Base-by-base conservation (phyloP, 2,329 filamentous ascomycete species). In the Sphaceloma murrayae region DNA sequence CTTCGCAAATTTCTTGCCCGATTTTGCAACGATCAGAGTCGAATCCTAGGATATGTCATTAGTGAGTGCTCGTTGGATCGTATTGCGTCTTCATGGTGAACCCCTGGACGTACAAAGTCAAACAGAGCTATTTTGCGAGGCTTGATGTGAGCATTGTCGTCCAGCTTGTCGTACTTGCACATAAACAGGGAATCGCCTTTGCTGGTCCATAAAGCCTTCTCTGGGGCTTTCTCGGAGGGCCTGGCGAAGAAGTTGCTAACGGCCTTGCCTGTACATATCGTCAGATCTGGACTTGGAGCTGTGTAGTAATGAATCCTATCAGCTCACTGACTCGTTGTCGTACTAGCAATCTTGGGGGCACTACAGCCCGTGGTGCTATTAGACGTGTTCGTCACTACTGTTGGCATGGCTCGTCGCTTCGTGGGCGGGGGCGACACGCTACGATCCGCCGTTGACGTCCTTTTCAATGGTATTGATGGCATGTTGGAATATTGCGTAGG, bases 161-260 rank as follows among this genome's bases (percentile, higher is more conserved):
- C 49, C 50, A 18, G 14, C 24, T 5, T 55, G 34, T 48, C 46
- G 18, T 46, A 46, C 7, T 39, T 49, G 38, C 46, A 51, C 17
- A 91, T 74, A 4, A 96, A 71, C 16, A 95, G 68, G 3, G 81
- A 82, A 58, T 68, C 80, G 60, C 74, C 82, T 64, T 69, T 70
- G 61, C 72, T 60, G 6, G 70, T 62, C 85, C 91, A 96, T 7
- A 64, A 67, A 40, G 84, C 77, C 46, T 75, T 76, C 39, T 88
- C 80, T 10, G 85, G 84, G 22, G 82, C 78, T 60, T 93, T 95
- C 60, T 94, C 77, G 0, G 87, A 95, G 0, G 74, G 60, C 0
- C 88, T 88, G 0, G 80, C 94, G 64, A 96, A 96, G 68, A 96
- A 96, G 44, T 75, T 85, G 14, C 83, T 75, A 1, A 94, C 77